Base-by-base conservation (phyloP, 1,284 basidiomycete genomes). In the Amylostereum chailletii region DNA sequence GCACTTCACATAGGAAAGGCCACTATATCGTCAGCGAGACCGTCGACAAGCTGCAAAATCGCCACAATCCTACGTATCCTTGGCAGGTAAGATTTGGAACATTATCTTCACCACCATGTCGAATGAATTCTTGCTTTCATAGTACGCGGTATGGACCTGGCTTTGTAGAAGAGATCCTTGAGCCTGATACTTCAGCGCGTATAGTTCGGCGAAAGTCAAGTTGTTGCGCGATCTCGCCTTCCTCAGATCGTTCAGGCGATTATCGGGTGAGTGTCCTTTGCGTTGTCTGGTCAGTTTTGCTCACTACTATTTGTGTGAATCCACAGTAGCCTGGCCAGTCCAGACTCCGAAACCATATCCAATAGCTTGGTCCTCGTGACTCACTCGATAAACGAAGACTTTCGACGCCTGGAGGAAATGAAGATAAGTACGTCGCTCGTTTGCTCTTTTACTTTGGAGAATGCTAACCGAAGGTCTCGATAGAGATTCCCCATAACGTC, bases 21-120 rank as follows among this genome's bases (percentile, higher is more conserved):
- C 89, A 92, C 61, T 90, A 83, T 57, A 79, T 92, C 51, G 75
- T 89, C 34, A 71, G 77, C 31, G 90, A 92, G 59, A 84, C 88
- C 61, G 74, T 79, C n/a, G 84, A 89, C 65, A 86, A 77, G 58
- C 71, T 74, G 41, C 63, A 74, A 47, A 86, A 86, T 62, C 84
- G 75, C 61, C 65, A 76, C 44, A 69, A 67, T 57, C 79, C 81
- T 10, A 81, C 71, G 11, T 72, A 75, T 62, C 81, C 85, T 11
- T 82, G 82, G 83, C 74, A 85, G 74, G 89, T 89, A 58, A 55
- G 74, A 67, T 39, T 33, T 42, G 48, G 42, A 45, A 44, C 50
- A 26, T 42, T 51, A 38, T 49, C 54, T 52, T 42, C 42, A 34
- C 32, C 41, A 53, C 7, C 49, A 46, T 48, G 58, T 41, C 49